Percentiles rank a stretch among this genome's conserved stretches.
These are phyloP conservation scores for Chaetomium sp. DNA, from an alignment of 2,329 filamentous ascomycete species.

Conservation along the genomic window DNA sequence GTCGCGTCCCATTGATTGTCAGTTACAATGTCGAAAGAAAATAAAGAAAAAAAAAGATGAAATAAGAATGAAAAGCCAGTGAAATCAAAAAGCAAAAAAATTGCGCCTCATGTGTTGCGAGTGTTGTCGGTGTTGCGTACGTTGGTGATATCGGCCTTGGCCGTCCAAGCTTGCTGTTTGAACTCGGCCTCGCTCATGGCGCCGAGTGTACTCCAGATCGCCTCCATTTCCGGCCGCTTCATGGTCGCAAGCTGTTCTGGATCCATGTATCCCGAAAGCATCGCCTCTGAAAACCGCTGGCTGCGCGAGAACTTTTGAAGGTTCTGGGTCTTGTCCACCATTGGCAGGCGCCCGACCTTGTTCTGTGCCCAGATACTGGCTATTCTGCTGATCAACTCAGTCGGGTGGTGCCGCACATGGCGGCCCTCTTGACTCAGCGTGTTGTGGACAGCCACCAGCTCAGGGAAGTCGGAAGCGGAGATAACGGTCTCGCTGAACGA, in stretches of 20 bases:
- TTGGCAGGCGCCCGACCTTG: slow-evolving; percentile 8
- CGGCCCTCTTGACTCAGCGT: slow-evolving; percentile 8
- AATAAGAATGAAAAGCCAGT: neutral
- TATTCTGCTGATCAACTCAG: slow-evolving; percentile 8
- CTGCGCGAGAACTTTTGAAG: slow-evolving; percentile 7
- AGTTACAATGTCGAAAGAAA: neutral
- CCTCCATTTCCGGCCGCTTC: slow-evolving; percentile 13
- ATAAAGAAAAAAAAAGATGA: neutral
- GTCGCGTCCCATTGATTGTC: slow-evolving; percentile 6
- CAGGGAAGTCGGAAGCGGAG: neutral
- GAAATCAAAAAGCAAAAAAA: too few relatives aligned
- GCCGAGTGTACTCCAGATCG: slow-evolving; percentile 3
- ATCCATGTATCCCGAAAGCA: slow-evolving; percentile 18
- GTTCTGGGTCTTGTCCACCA: slow-evolving; percentile 18
- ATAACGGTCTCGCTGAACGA: too few relatives aligned
- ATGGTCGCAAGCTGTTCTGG: slow-evolving; percentile 10
- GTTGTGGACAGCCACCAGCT: neutral
- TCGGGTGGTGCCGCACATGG: slow-evolving; percentile 7
- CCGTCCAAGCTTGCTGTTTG: slow-evolving; percentile 14
- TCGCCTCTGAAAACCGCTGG: slow-evolving; percentile 19
- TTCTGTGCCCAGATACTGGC: neutral
- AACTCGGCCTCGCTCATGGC: slow-evolving; percentile 13
- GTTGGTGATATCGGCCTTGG: slow-evolving; percentile 6
- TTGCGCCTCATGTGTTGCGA: neutral
- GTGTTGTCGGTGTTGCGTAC: slow-evolving; percentile 18